Base-by-base conservation (phyloP, 1,284 basidiomycete species). In the Quambalaria eucalypti region DNA sequence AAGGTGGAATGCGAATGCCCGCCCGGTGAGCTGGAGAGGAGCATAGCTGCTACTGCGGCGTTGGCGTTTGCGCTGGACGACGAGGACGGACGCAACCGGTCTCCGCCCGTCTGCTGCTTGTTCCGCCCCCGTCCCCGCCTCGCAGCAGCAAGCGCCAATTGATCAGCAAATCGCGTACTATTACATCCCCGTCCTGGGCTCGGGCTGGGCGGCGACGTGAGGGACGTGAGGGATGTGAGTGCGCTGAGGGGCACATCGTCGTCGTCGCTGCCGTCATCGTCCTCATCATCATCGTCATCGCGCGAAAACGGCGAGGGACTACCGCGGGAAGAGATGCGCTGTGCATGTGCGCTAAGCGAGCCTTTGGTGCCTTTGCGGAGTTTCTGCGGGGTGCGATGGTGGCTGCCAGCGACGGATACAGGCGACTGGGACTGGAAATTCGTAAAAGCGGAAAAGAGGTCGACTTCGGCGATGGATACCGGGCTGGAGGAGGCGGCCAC, bases 401-500 rank as follows among this genome's bases (percentile, higher is more conserved):
- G 31, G 16, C 31, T 33, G 31, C 31, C 9, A 33, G 16, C 9
- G 16, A 33, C 9, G 31, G 31, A 8, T 33, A n/a, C 14, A 42
- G 39, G 8, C 9, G 47, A 16, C 1, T 12, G 53, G 19, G 56
- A 50, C 19, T 48, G 48, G 39, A 48, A 49, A 14, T 47, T 52
- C 2, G 40, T 40, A 12, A 42, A 49, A 19, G 42, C 28, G 30
- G 9, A 4, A 7, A 28, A 26, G 40, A 47, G 16, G 30, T 19
- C 51, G 5, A 25, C 21, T 14, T 46, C 49, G 40, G 21, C n/a
- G 8, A 25, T 59, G 21, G 33, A 29, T 3, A 51, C 44, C 19
- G 55, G 21, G 42, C 42, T 21, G 23, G 51, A n/a, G 16, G 53
- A 36, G 56, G 44, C 19, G 51, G 51, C 39, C 56, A 55, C 4